Conservation (phyloP, 2,329 filamentous ascomycete species). For the Mollisiaceae sp. region DNA sequence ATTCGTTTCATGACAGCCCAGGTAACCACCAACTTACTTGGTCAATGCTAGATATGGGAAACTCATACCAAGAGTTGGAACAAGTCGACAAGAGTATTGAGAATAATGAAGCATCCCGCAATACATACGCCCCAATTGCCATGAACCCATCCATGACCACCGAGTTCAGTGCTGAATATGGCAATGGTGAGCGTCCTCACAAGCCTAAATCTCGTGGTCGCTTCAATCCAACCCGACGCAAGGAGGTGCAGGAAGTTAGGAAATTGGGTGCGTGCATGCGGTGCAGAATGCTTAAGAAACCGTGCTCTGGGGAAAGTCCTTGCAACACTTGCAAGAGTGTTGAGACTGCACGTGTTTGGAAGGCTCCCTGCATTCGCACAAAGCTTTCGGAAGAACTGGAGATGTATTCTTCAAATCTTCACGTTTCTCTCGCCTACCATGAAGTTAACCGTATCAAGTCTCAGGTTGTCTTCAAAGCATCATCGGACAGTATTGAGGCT, state of each 20-base stretch:
- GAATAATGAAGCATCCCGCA: constrained; percentile 26
- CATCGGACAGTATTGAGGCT: constrained; percentile 52
- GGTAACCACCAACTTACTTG: constrained; percentile 35
- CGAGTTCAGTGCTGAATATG: constrained; percentile 43
- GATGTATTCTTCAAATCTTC: constrained; percentile 67
- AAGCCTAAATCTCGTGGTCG: constrained; percentile 58
- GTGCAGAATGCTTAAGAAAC: constrained; percentile 69
- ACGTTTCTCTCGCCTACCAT: constrained; percentile 65
- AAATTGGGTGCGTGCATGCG: constrained; percentile 70
- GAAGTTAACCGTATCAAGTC: constrained; percentile 61
- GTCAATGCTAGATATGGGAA: constrained; percentile 36
- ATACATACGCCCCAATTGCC: constrained; percentile 32
- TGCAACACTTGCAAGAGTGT: constrained; percentile 69
- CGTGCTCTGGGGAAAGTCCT: constrained; percentile 66
- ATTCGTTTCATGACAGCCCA: constrained; percentile 26
- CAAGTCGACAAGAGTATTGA: constrained; percentile 17
- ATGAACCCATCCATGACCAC: constrained; percentile 38
- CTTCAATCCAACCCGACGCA: constrained; percentile 63
- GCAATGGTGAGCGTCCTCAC: constrained; percentile 37
- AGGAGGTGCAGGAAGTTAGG: constrained; percentile 68
- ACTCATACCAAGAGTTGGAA: constrained; percentile 13
- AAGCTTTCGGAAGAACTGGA: constrained; percentile 66
- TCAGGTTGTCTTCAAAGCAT: constrained; percentile 54
- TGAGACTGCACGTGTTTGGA: constrained; percentile 68
- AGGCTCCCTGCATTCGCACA: constrained; percentile 65